Percentiles rank a stretch among this genome's conserved stretches.
These are phyloP conservation scores for Fomitopsis serialis DNA, from an alignment of 768 basidiomycete species.

Conservation along the genomic window DNA sequence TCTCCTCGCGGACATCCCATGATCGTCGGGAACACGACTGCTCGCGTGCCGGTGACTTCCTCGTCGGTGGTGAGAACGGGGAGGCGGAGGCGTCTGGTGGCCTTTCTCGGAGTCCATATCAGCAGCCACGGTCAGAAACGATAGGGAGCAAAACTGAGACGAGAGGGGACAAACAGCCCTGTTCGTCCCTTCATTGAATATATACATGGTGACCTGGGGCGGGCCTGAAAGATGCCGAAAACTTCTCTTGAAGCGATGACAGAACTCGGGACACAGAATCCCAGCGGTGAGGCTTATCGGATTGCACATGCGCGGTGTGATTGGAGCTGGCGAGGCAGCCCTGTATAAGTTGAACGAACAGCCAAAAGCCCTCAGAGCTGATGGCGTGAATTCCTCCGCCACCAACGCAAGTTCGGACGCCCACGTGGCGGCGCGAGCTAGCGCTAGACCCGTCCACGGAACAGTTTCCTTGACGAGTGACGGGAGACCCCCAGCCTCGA, in stretches of 20 bases:
- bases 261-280: constrained; percentile 2
- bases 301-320: constrained; percentile 18
- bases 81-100: constrained; percentile 9
- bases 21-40: constrained; percentile 45
- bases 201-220: background rate
- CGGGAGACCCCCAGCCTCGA: background rate
- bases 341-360: constrained; percentile 18
- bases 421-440: background rate
- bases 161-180: background rate
- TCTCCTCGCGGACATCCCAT: constrained; percentile 22
- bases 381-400: constrained; percentile 2
- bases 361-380: constrained; percentile 25
- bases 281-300: constrained; percentile 7
- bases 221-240: background rate
- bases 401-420: background rate
- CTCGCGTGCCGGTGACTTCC: constrained; percentile 33
- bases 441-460: background rate
- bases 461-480: background rate
- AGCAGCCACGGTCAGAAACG: background rate
- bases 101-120: constrained; percentile 12
- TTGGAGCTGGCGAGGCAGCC: constrained; percentile 9
- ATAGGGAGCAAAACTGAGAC: background rate
- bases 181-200: background rate
- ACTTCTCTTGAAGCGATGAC: constrained; percentile 1
- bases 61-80: constrained; percentile 7